These are phyloP conservation scores for Rosa persica DNA, from an alignment of 306 rosid species.

Conservation along the genomic window DNA sequence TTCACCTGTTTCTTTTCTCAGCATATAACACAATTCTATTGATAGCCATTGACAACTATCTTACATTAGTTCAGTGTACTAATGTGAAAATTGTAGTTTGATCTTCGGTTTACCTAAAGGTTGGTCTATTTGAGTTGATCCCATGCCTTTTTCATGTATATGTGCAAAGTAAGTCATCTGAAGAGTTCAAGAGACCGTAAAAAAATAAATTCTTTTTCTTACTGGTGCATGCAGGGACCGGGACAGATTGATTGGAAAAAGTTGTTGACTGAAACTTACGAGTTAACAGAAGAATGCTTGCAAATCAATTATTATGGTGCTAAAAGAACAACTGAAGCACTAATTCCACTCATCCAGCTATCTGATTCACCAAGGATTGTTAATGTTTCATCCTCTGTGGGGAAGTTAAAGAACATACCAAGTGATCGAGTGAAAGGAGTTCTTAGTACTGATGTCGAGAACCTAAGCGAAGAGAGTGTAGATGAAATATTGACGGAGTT, in stretches of 20 bases:
- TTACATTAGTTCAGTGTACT: neutral
- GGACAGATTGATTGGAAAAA: constrained; percentile 28
- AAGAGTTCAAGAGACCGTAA: neutral
- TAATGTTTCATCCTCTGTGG: constrained; percentile 43
- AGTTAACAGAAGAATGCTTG: constrained; percentile 37
- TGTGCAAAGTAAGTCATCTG: neutral
- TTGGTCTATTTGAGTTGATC: neutral
- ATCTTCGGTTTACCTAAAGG: neutral
- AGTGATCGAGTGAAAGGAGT: constrained; percentile 40
- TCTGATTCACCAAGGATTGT: constrained; percentile 62
- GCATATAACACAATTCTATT: neutral
- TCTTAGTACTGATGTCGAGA: constrained; percentile 37
- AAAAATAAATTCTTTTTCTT: neutral
- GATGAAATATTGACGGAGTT: constrained; percentile 38
- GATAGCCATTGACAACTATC: neutral
- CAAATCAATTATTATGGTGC: constrained; percentile 56
- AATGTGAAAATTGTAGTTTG: neutral
- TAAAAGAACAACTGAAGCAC: constrained; percentile 38
- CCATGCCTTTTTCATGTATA: neutral
- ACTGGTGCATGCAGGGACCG: constrained; percentile 11
- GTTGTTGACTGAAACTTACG: constrained; percentile 30
- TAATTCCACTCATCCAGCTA: constrained; percentile 52
- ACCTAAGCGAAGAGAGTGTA: constrained; percentile 45
- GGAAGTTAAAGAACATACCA: constrained; percentile 34
- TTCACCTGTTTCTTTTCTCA: neutral